Conservation (phyloP, 2,329 filamentous ascomycete genomes). For the Fusarium fracticaudum region DNA sequence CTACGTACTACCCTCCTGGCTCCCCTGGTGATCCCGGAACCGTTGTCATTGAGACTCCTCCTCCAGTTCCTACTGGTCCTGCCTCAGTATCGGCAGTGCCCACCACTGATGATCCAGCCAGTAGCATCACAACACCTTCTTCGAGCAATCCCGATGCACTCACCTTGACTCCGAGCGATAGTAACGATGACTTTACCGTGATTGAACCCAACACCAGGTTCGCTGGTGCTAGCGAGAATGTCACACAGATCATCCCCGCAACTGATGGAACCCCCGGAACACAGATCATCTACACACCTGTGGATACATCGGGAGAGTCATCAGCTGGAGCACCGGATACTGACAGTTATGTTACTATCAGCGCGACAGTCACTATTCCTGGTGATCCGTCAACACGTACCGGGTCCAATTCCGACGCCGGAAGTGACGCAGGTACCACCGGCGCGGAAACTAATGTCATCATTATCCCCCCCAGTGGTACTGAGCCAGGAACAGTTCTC, state of each 20-base stretch:
- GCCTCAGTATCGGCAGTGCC: slow-evolving; percentile 3
- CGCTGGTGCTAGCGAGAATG: slow-evolving; percentile 21
- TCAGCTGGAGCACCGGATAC: not conserved
- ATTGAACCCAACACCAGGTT: slow-evolving; percentile 28
- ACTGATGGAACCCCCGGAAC: slow-evolving; percentile 17
- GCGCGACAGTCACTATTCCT: slow-evolving; percentile 28
- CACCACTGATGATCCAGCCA: not conserved
- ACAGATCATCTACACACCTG: slow-evolving; percentile 25
- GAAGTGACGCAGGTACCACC: slow-evolving; percentile 10
- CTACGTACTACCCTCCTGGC: slow-evolving; percentile 19
- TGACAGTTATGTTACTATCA: slow-evolving; percentile 14
- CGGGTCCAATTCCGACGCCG: not conserved
- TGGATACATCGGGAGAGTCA: not conserved
- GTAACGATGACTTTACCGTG: slow-evolving; percentile 24
- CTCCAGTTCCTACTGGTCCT: not conserved
- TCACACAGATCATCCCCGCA: slow-evolving; percentile 23
- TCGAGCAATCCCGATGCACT: slow-evolving; percentile 20
- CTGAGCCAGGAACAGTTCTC: slow-evolving; percentile 28
- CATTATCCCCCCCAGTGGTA: slow-evolving; percentile 32
- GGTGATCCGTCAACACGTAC: slow-evolving; percentile 27
- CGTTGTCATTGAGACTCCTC: slow-evolving; percentile 21
- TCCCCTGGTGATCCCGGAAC: slow-evolving; percentile 25
- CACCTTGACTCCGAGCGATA: slow-evolving; percentile 18
- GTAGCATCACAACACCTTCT: not conserved
- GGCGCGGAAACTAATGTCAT: slow-evolving; percentile 30